phyloP scores from a whole-genome alignment of 1,284 basidiomycete species.

The Apiotrichum brassicae region DNA sequence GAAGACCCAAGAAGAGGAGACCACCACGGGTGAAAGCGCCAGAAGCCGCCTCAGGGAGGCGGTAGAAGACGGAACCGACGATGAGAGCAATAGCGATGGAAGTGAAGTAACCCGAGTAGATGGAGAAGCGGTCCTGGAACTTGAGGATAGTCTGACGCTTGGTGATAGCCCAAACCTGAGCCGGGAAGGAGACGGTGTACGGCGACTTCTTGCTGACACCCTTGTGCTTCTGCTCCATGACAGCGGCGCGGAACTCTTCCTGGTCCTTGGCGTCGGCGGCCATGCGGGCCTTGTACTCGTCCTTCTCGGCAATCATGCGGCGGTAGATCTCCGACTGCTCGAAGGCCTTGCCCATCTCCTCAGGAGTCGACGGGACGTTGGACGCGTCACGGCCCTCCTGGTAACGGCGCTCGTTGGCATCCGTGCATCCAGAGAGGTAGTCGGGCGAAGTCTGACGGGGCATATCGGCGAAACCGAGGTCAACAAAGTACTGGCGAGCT shows the following conservation, averaged over 20 bases:
- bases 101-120: conserved; percentile 63
- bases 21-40: conserved; percentile 84
- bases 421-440: conserved; percentile 64
- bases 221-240: conserved; percentile 68
- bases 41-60: conserved; percentile 63
- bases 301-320: conserved; percentile 53
- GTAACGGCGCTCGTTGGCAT: conserved; percentile 79
- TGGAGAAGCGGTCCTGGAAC: conserved; percentile 74
- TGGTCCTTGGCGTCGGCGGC: conserved; percentile 58
- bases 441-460: conserved; percentile 55
- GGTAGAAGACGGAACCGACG: conserved; percentile 67
- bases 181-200: conserved; percentile 73
- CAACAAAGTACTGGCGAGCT: conserved; percentile 52
- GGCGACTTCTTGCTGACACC: conserved; percentile 77
- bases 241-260: conserved; percentile 68
- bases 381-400: conserved; percentile 59
- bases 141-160: conserved; percentile 65
- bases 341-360: conserved; percentile 65
- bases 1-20: conserved; percentile 67
- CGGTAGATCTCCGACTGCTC: conserved; percentile 53
- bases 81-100: conserved; percentile 58
- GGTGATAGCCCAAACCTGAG: conserved; percentile 66
- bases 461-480: conserved; percentile 50
- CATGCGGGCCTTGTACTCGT: conserved; percentile 62
- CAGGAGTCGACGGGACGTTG: conserved; percentile 67